Evolutionary conservation across 2,329 filamentous ascomycete genomes (phyloP).

Genomic region (Chlorencoelia australis): DNA sequence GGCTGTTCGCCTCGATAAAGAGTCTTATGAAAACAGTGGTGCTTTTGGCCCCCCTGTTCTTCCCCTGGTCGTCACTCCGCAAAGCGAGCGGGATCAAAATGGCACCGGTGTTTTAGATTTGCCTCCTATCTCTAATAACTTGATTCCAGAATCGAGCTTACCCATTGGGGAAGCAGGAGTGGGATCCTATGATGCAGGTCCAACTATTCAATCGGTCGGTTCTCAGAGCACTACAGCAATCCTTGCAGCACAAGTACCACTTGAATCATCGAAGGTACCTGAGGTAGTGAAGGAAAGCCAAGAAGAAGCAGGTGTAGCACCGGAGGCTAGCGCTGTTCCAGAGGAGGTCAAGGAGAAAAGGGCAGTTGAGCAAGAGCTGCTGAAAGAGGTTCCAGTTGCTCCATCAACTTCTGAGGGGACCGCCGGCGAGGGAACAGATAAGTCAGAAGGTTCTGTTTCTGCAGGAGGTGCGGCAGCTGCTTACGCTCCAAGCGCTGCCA

Average conservation of each 20-base stretch:
- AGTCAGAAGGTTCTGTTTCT: constrained; percentile 38
- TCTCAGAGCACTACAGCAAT: constrained; percentile 34
- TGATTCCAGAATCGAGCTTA: constrained; percentile 77
- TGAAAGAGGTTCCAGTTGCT: constrained; percentile 53
- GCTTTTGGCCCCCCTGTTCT: constrained; percentile 34
- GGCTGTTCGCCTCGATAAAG: constrained; percentile 70
- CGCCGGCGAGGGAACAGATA: constrained; percentile 41
- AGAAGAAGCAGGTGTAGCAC: constrained; percentile 48
- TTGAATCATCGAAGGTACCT: constrained; percentile 39
- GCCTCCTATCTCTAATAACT: constrained; percentile 46
- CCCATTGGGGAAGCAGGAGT: constrained; percentile 43
- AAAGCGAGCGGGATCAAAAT: constrained; percentile 25
- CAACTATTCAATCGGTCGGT: constrained; percentile 39
- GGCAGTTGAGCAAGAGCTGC: constrained; percentile 59
- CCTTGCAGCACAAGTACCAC: constrained; percentile 34
- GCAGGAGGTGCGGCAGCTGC: constrained; percentile 34
- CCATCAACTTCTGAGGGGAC: constrained; percentile 48
- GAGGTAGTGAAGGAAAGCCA: constrained; percentile 64
- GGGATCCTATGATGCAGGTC: constrained; percentile 43
- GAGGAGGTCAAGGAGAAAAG: constrained; percentile 63
- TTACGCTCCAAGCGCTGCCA: no score
- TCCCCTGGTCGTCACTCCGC: constrained; percentile 32
- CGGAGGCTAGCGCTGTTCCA: constrained; percentile 59
- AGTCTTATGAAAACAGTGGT: constrained; percentile 76
- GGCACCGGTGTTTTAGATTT: constrained; percentile 36